Evolutionary conservation across 305 asterid species (phyloP).

Genomic region (Nicotiana rustica): DNA sequence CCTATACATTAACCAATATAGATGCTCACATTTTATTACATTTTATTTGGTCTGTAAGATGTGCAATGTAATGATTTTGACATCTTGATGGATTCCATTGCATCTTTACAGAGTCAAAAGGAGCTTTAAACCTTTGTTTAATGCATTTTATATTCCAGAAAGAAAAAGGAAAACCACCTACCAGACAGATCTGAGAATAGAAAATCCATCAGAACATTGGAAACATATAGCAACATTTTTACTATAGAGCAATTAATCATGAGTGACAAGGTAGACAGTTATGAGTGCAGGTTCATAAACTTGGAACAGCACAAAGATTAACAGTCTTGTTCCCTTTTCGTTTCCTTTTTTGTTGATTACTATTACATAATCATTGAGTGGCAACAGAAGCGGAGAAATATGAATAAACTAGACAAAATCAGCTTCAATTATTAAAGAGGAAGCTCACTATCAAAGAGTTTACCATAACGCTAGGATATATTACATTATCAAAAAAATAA

Average conservation of each 20-base stretch:
- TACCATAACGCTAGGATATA: neutral
- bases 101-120: neutral
- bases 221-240: neutral
- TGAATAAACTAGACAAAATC: neutral
- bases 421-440: neutral
- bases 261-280: neutral
- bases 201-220: no score
- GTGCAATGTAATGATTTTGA: neutral
- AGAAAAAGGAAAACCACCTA: neutral
- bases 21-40: neutral
- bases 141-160: neutral
- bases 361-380: neutral
- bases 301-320: neutral
- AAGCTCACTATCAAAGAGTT: neutral
- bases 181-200: neutral
- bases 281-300: neutral
- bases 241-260: neutral
- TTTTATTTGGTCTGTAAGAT: neutral
- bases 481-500: neutral
- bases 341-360: neutral
- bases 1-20: neutral
- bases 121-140: neutral
- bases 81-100: neutral
- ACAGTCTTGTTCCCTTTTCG: neutral
- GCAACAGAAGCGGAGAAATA: neutral